A percentile compares a stretch with the other conserved stretches of the same genome.
Conservation (phyloP, 1,284 basidiomycete genomes). For the Wallemia hederae region DNA sequence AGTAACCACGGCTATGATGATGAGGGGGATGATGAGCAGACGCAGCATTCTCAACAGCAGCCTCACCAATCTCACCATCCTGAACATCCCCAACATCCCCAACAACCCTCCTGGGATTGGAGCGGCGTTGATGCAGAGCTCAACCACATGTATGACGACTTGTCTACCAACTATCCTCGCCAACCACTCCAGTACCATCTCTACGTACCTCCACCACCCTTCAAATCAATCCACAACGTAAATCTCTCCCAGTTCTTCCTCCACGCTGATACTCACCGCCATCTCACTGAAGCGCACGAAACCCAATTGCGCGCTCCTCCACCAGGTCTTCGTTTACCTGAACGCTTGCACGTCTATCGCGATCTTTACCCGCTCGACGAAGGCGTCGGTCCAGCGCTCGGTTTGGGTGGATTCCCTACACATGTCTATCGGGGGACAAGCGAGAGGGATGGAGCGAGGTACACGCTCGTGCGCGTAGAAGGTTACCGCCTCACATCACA, state of each 20-base stretch:
- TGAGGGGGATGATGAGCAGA: no score
- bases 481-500: slow-evolving; percentile 23
- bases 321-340: slow-evolving; percentile 33
- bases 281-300: slow-evolving; percentile 4
- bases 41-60: background rate
- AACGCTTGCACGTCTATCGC: slow-evolving; percentile 74
- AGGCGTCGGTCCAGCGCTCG: slow-evolving; percentile 27
- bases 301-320: slow-evolving; percentile 10
- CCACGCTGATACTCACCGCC: slow-evolving; percentile 6
- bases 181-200: background rate
- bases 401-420: slow-evolving; percentile 33
- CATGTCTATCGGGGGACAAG: slow-evolving; percentile 57
- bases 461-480: slow-evolving; percentile 55
- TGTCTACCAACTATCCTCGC: background rate
- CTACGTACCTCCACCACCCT: background rate
- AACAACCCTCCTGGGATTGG: background rate
- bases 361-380: slow-evolving; percentile 49
- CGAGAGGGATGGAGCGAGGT: slow-evolving; percentile 44
- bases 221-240: background rate
- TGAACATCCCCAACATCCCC: background rate
- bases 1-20: no score
- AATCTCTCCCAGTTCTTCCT: background rate
- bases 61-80: background rate
- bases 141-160: background rate
- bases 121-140: background rate